A percentile compares a stretch with the other conserved stretches of the same genome.
Conservation (phyloP, 306 rosid species). For the Geum urbanum region DNA sequence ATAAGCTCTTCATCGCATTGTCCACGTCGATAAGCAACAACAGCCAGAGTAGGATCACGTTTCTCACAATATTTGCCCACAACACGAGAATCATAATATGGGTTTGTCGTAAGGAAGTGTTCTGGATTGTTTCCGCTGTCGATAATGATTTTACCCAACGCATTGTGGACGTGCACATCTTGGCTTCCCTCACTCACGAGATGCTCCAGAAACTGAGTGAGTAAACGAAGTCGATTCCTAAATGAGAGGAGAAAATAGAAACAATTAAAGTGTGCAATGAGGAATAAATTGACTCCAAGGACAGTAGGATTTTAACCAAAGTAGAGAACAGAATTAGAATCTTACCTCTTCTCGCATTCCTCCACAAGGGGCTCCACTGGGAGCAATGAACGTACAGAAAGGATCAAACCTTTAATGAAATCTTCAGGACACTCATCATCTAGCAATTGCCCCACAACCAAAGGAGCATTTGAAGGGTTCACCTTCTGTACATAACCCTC, state of each 20-base stretch:
- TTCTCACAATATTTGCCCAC: constrained; percentile 99
- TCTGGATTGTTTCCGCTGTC: constrained; percentile 99
- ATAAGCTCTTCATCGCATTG: constrained; percentile 98
- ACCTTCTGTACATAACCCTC: constrained; percentile 99
- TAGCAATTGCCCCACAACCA: constrained; percentile 95
- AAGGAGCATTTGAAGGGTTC: constrained; percentile 96
- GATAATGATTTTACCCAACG: constrained; percentile 94
- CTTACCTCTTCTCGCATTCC: constrained; percentile 95
- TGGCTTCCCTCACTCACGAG: constrained; percentile 99
- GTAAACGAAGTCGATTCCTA: constrained; percentile 95
- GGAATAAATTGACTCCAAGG: not conserved
- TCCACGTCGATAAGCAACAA: constrained; percentile 94
- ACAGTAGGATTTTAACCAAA: not conserved
- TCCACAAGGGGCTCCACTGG: constrained; percentile 99
- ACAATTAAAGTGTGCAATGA: constrained; percentile 17
- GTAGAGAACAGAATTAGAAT: constrained; percentile 3
- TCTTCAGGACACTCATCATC: constrained; percentile 99
- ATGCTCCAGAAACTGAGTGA: constrained; percentile 96
- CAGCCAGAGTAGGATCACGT: constrained; percentile 97
- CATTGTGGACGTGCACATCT: constrained; percentile 97
- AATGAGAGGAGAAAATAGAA: constrained; percentile 17
- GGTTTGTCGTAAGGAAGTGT: constrained; percentile 98
- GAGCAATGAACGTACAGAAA: constrained; percentile 96
- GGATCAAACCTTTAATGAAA: constrained; percentile 93
- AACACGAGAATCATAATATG: constrained; percentile 97